Conservation (phyloP, 305 asterid species). For the Lippia alba region DNA sequence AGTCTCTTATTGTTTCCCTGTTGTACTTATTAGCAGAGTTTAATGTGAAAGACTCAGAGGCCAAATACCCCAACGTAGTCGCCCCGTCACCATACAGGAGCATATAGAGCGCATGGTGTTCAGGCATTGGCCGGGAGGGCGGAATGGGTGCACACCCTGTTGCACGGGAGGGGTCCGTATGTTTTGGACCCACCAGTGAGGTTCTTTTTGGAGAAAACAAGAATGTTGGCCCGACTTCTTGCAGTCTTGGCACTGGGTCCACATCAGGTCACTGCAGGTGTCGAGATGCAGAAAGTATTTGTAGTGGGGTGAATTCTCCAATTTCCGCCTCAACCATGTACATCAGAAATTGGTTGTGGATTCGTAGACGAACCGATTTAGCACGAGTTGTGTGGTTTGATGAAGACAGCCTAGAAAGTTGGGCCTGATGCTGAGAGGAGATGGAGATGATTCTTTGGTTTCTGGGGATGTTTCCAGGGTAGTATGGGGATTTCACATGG, state of each 20-base stretch:
- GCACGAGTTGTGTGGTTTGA: not conserved
- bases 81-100: constrained; percentile 21
- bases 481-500: constrained; percentile 15
- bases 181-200: constrained; percentile 14
- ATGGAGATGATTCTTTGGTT: not conserved
- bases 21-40: not conserved
- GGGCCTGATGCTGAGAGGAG: constrained; percentile 4
- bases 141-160: constrained; percentile 18
- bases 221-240: not conserved
- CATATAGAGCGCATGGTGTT: constrained; percentile 1
- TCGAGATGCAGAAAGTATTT: constrained; percentile 30
- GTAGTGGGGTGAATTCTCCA: not conserved
- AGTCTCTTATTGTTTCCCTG: not conserved
- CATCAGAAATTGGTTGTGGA: constrained; percentile 5
- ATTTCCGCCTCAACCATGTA: constrained; percentile 5
- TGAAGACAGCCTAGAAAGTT: not conserved
- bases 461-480: constrained; percentile 15
- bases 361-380: not conserved
- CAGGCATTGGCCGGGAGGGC: constrained; percentile 23
- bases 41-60: constrained; percentile 18
- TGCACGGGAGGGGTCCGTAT: constrained; percentile 30
- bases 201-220: constrained; percentile 24
- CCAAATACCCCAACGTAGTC: constrained; percentile 1
- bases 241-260: constrained; percentile 38
- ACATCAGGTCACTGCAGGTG: constrained; percentile 24